Percentiles rank a stretch among this genome's conserved stretches.
Evolutionary conservation across 2,329 filamentous ascomycete genomes (phyloP).

Genomic region (Claviceps spartinae): DNA sequence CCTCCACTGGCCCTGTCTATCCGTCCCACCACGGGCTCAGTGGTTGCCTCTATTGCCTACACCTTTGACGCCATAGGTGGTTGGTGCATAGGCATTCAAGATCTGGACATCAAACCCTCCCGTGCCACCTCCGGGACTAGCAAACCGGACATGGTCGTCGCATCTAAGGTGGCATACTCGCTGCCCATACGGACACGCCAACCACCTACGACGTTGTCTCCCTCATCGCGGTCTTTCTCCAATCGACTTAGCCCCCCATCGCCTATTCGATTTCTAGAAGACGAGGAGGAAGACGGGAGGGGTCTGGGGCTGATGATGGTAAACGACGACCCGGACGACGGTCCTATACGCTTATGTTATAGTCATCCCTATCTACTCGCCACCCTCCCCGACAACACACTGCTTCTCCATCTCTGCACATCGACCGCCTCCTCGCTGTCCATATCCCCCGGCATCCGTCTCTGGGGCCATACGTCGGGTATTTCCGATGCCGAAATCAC

Average conservation of each 20-base stretch:
- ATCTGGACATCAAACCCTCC: constrained; percentile 48
- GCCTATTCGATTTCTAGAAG: not conserved
- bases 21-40: constrained; percentile 46
- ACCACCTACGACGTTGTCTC: constrained; percentile 4
- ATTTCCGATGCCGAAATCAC: constrained; percentile 79
- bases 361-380: constrained; percentile 75
- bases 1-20: constrained; percentile 74
- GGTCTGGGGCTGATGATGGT: no score
- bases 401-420: constrained; percentile 69
- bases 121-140: constrained; percentile 10
- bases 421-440: constrained; percentile 53
- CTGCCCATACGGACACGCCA: constrained; percentile 17
- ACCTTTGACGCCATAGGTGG: constrained; percentile 65
- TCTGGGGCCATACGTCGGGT: constrained; percentile 87
- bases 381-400: constrained; percentile 75
- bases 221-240: not conserved
- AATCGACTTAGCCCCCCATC: not conserved
- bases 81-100: constrained; percentile 88
- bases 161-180: constrained; percentile 24
- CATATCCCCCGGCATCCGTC: constrained; percentile 58
- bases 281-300: no score
- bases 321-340: constrained; percentile 14
- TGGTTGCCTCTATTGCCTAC: constrained; percentile 78
- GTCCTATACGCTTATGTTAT: constrained; percentile 54
- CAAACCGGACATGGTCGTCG: constrained; percentile 16